A percentile compares a stretch with the other conserved stretches of the same genome.
Evolutionary conservation across 2,329 filamentous ascomycete species (phyloP).

Genomic region (Proliferodiscus dingleyae): DNA sequence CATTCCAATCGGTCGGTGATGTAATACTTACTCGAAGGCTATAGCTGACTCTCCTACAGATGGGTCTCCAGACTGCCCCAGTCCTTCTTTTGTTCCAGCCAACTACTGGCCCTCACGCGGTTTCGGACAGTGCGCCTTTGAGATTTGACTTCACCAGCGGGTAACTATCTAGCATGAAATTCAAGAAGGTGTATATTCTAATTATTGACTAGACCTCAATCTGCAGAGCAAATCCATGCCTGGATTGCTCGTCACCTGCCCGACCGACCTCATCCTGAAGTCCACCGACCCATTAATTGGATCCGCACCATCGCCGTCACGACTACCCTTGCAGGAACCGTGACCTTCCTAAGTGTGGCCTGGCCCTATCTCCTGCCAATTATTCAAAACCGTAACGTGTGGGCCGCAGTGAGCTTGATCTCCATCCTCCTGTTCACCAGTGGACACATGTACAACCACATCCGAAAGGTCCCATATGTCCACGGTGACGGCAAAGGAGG

Average conservation of each 20-base stretch:
- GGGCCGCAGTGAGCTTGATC: constrained; percentile 87
- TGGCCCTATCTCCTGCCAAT: constrained; percentile 77
- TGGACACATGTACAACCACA: constrained; percentile 99
- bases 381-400: constrained; percentile 85
- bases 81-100: constrained; percentile 84
- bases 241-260: constrained; percentile 79
- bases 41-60: constrained; percentile 44
- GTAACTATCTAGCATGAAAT: constrained; percentile 44
- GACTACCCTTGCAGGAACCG: constrained; percentile 62
- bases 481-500: constrained; percentile 78
- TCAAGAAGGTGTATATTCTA: too few relatives aligned
- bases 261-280: constrained; percentile 69
- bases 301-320: constrained; percentile 63
- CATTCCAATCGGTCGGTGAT: constrained; percentile 72
- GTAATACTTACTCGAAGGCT: background rate
- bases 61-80: constrained; percentile 90
- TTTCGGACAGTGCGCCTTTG: constrained; percentile 59
- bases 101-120: constrained; percentile 75
- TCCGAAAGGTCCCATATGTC: constrained; percentile 92
- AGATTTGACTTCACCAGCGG: constrained; percentile 82
- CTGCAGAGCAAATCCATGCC: constrained; percentile 70
- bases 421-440: constrained; percentile 88
- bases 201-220: constrained; percentile 61
- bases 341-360: constrained; percentile 65
- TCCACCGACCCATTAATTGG: constrained; percentile 86